Evolutionary conservation across 176 grass and related monocot species (phyloP), one percentile per base, ranked within the genome.

Genomic region (Chrysopogon serrulatus): DNA sequence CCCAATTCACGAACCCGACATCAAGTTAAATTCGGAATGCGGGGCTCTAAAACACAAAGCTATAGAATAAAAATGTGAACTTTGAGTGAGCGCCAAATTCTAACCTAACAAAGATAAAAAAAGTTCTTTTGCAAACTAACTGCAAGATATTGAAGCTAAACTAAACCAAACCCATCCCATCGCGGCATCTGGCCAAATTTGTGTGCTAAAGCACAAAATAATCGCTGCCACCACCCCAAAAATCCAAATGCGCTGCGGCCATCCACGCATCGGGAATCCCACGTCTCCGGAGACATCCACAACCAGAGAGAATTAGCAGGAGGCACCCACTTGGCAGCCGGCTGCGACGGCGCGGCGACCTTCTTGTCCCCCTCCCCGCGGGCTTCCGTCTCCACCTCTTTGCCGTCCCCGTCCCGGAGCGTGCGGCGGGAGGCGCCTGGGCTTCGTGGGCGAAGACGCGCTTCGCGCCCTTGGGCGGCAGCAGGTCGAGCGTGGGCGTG

Each of bases 381-480:
- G 49, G 31, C 47, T 43, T 61, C 40, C 23, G 30, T 54, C 19
- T 0, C 60, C 30, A 5, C 86, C 78, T 88, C 78, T 73, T 88
- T 85, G 66, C 71, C 79, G 45, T 78, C 88, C 87, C 39, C n/a
- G n/a, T n/a, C n/a, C n/a, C 70, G 34, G 23, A 79, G 83, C 31
- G 21, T 4, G 21, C 21, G 53, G 21, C 53, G 10, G 3, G 21
- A 8, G 21, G 53, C 53, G 53, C 18, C 21, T 44, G 41, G 26
- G 35, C 34, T 74, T 85, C 90, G 41, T 93, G 83, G 7, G 91
- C 79, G 82, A 97, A 93, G 23, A 74, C 89, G 33, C 91, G 77
- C 87, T 97, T 97, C 13, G 89, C 87, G n/a, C 94, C 84, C 87
- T 96, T 96, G 72, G 90, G 11, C 2, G 90, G 91, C 11, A 97